Base-by-base conservation (phyloP, 2,329 filamentous ascomycete genomes). In the Alternaria brassicicola region DNA sequence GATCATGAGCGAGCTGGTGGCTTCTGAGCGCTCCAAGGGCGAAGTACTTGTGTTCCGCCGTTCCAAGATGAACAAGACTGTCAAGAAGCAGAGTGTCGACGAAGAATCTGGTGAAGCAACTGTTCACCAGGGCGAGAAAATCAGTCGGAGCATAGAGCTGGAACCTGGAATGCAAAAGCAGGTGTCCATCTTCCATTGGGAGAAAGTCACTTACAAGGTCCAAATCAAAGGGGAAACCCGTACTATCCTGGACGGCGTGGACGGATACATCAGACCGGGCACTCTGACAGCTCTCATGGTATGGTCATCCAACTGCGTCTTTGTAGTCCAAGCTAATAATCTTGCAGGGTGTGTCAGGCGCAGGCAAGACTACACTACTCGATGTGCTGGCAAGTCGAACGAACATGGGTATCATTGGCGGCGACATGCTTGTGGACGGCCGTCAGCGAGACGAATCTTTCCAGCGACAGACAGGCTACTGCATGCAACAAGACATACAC, bases 321-420 rank as follows among this genome's bases (percentile, higher is more conserved):
- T 52, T 92, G 93, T 92, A 92, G 4, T 92, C 92, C 52, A 94
- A 90, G 8, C 78, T 95, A 38, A 63, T 92, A 8, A 91, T 90
- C 42, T 81, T 95, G 4, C 95, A 96, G 92, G 90, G 50, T 15
- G 64, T 61, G 9, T 61, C 65, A 28, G 92, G 93, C 61, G 92
- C 93, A 13, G 93, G 92, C 56, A 97, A 96, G 77, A 96, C 93
- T 0, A 96, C 92, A 1, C 84, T 96, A 21, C 82, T 97, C 23
- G 90, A 96, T 77, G 90, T 91, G 23, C 54, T 97, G 55, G 92
- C 92, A 23, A 89, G 89, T 59, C 88, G 93, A 72, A 88, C 89
- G 10, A 48, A 42, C 91, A 89, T 1, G 92, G 92, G 86, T 92
- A 92, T 78, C 87, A 48, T 95, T 19, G 87, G 85, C 4, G 93